Conservation (phyloP, 352 stramenopile genomes). For the Phytophthora agathidicida region DNA sequence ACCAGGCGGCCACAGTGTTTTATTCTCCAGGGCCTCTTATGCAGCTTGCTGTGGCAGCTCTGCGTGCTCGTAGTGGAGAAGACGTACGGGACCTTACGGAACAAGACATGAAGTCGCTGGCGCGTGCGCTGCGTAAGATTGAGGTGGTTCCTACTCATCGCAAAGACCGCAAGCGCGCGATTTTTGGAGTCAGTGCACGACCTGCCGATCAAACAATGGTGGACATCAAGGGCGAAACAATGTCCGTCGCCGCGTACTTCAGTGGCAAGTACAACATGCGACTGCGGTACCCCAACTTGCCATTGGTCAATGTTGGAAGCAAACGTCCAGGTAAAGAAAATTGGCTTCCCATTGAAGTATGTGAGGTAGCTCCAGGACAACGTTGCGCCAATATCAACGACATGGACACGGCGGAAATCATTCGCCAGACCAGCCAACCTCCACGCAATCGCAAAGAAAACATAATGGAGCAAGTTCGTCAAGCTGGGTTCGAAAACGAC, state of each 20-base stretch:
- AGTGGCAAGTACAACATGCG: constrained; percentile 49
- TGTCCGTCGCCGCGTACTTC: constrained; percentile 66
- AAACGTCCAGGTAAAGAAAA: constrained; percentile 40
- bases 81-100: constrained; percentile 47
- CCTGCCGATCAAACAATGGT: constrained; percentile 44
- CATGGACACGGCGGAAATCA: constrained; percentile 82
- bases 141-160: constrained; percentile 58
- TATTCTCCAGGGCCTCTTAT: constrained; percentile 55
- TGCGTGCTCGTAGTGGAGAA: constrained; percentile 32
- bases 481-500: constrained; percentile 75
- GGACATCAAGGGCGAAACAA: constrained; percentile 51
- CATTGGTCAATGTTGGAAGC: constrained; percentile 71
- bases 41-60: constrained; percentile 44
- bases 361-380: constrained; percentile 68
- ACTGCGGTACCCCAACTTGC: constrained; percentile 67
- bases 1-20: constrained; percentile 72
- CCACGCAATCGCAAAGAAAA: constrained; percentile 48
- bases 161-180: constrained; percentile 56
- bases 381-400: constrained; percentile 79
- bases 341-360: constrained; percentile 85
- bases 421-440: constrained; percentile 59
- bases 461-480: constrained; percentile 65
- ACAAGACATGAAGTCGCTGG: constrained; percentile 39
- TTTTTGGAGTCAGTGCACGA: constrained; percentile 48
- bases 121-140: constrained; percentile 53